Conservation (phyloP, 2,329 filamentous ascomycete species). For the Pyrenophora teres region DNA sequence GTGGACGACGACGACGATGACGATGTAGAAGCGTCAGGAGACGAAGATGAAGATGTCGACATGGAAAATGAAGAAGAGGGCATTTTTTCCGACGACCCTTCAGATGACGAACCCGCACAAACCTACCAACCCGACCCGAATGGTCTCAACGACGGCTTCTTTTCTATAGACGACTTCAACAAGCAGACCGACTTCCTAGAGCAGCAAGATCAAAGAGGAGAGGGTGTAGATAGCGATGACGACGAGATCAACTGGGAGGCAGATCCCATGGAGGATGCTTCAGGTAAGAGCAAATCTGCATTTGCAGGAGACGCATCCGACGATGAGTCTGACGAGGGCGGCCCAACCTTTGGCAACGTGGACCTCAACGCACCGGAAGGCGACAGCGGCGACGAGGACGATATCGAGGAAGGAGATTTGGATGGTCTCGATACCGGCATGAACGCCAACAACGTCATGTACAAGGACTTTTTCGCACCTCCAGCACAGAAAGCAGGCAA, state of each 20-base stretch:
- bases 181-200: conserved; percentile 89
- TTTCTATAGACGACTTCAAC: conserved; percentile 97
- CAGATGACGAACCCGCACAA: conserved; percentile 52
- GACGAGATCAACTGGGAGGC: conserved; percentile 87
- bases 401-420: conserved; percentile 61
- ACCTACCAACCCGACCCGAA: conserved; percentile 73
- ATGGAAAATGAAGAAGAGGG: conserved; percentile 41
- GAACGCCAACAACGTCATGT: conserved; percentile 88
- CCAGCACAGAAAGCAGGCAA: conserved; percentile 73
- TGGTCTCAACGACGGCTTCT: conserved; percentile 95
- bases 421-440: conserved; percentile 59
- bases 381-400: conserved; percentile 66
- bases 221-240: conserved; percentile 73
- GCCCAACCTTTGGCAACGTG: conserved; percentile 82
- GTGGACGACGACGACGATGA: conserved; percentile 42
- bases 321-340: conserved; percentile 71
- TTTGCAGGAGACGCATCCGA: conserved; percentile 52
- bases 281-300: conserved; percentile 36
- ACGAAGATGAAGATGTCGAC: conserved; percentile 30
- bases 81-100: conserved; percentile 50
- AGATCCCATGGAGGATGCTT: conserved; percentile 64
- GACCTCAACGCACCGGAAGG: conserved; percentile 75
- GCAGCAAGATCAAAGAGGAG: conserved; percentile 77
- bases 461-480: conserved; percentile 90
- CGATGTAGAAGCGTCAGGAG: conserved; percentile 12